A percentile compares a stretch with the other conserved stretches of the same genome.
phyloP scores from a whole-genome alignment of 83 land plant genomes.

The Thuja plicata region DNA sequence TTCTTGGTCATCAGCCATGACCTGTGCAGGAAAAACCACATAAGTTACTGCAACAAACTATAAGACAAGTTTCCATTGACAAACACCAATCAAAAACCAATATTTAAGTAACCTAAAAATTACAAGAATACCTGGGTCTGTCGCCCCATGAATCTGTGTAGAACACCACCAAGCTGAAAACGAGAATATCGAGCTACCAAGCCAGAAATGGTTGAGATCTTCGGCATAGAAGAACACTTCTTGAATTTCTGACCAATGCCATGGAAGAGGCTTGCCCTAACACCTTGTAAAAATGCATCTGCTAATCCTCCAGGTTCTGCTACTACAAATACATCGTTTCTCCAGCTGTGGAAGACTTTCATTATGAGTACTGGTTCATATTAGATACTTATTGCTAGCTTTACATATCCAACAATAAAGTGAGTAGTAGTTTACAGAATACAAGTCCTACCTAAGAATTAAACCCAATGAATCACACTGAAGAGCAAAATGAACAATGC shows the following conservation, averaged over 20 bases:
- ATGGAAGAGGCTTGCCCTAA: slow-evolving; percentile 60
- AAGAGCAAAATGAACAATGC: slow-evolving; percentile 90
- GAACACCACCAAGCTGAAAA: slow-evolving; percentile 78
- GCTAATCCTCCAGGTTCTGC: slow-evolving; percentile 99
- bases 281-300: slow-evolving; percentile 79
- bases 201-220: slow-evolving; percentile 63
- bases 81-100: not conserved
- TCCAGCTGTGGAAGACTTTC: slow-evolving; percentile 69
- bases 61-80: not conserved
- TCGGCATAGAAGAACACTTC: slow-evolving; percentile 39
- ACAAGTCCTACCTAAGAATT: slow-evolving; percentile 63
- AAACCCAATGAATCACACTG: slow-evolving; percentile 86
- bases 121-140: slow-evolving; percentile 79
- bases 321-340: slow-evolving; percentile 95
- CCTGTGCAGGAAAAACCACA: slow-evolving; percentile 38
- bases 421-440: not conserved
- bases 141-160: slow-evolving; percentile 93
- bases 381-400: not conserved
- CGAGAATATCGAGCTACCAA: slow-evolving; percentile 67
- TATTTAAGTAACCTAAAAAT: not conserved
- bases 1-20: slow-evolving; percentile 95
- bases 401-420: not conserved
- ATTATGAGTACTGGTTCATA: not conserved
- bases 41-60: slow-evolving; percentile 5
- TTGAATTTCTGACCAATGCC: slow-evolving; percentile 32